A percentile compares a stretch with the other conserved stretches of the same genome.
These are phyloP conservation scores for Basidioascus undulatus DNA, from an alignment of 768 basidiomycete genomes.

Conservation along the genomic window DNA sequence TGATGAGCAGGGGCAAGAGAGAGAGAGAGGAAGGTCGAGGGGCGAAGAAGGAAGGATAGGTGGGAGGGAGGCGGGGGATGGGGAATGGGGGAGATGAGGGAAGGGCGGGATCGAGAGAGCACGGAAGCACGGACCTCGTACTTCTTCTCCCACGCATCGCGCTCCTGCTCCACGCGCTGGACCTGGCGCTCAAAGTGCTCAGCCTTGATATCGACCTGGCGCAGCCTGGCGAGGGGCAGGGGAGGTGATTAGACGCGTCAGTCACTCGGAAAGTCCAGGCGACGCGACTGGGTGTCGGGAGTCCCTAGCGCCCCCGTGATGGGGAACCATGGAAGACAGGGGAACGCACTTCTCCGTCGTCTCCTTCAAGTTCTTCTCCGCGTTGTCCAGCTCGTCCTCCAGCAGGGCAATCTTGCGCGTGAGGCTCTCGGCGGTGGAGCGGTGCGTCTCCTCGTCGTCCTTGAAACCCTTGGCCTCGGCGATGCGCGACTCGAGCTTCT, in stretches of 20 bases:
- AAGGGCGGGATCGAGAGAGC: not conserved
- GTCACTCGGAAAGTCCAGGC: too few relatives aligned
- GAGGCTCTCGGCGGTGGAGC: constrained; percentile 46
- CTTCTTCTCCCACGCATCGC: constrained; percentile 83
- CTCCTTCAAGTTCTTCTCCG: constrained; percentile 92
- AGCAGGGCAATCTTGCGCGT: constrained; percentile 64
- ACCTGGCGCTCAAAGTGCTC: constrained; percentile 94
- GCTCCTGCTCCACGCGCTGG: constrained; percentile 61
- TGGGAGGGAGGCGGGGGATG: not conserved
- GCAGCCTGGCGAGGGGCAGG: constrained; percentile 30
- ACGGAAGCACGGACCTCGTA: constrained; percentile 40
- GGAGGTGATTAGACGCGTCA: too few relatives aligned
- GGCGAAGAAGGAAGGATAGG: not conserved
- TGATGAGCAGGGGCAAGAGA: too few relatives aligned
- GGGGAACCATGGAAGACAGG: not conserved
- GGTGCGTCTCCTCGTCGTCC: constrained; percentile 44
- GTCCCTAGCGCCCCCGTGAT: too few relatives aligned
- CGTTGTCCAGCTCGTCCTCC: constrained; percentile 82
- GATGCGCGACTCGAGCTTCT: constrained; percentile 44
- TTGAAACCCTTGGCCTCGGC: constrained; percentile 36
- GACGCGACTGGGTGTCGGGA: too few relatives aligned
- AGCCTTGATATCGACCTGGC: constrained; percentile 93
- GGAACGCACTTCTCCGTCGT: constrained; percentile 78
- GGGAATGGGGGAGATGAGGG: not conserved
- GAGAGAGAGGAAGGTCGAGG: constrained; percentile 1